phyloP scores from a whole-genome alignment of 441 rosid genomes.

The Raphanus hybrid region DNA sequence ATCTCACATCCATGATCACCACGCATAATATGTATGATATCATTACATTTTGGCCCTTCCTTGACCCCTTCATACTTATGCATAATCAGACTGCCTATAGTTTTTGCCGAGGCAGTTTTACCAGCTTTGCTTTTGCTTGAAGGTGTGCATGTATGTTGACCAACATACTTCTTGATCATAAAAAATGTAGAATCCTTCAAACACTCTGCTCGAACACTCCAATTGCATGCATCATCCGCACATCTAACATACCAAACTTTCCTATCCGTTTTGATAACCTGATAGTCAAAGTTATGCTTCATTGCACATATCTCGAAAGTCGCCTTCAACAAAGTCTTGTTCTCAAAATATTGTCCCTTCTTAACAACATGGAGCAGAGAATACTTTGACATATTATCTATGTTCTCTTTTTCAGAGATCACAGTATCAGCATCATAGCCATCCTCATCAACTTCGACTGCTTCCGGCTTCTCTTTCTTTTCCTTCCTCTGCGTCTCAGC shows the following conservation, averaged over 20 bases:
- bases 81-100: background rate
- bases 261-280: background rate
- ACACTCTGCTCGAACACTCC: background rate
- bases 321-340: background rate
- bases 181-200: background rate
- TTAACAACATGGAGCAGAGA: background rate
- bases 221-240: background rate
- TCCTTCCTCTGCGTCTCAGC: no score
- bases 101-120: background rate
- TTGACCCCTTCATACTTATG: background rate
- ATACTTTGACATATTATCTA: background rate
- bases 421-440: background rate
- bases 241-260: background rate
- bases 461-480: background rate
- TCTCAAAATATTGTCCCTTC: background rate
- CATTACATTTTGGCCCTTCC: background rate
- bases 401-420: background rate
- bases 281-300: background rate
- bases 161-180: background rate
- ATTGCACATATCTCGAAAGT: background rate
- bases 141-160: background rate
- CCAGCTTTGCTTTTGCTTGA: background rate
- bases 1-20: background rate
- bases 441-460: background rate
- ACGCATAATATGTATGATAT: background rate